Conservation (phyloP, 2,329 filamentous ascomycete species). For the Alternaria sp. region DNA sequence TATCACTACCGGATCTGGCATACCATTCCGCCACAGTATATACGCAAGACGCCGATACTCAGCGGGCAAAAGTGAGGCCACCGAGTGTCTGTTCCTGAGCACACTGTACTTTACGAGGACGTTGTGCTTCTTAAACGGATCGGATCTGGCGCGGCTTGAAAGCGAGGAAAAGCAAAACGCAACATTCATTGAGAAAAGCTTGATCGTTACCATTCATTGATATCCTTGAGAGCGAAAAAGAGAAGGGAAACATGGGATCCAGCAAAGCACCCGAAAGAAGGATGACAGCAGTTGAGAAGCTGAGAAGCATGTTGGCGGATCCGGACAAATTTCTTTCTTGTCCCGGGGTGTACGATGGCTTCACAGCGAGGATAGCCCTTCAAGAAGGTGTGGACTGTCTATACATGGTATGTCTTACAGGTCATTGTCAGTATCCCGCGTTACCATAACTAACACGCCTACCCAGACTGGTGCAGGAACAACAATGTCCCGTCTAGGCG, state of each 20-base stretch:
- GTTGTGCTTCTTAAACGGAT: background rate
- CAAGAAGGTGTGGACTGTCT: constrained; percentile 69
- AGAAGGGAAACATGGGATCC: constrained; percentile 19
- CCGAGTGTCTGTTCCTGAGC: background rate
- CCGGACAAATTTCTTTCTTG: constrained; percentile 60
- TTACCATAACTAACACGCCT: background rate
- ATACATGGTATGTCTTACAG: constrained; percentile 67
- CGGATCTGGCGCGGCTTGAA: background rate
- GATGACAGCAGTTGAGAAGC: constrained; percentile 40
- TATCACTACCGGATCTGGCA: constrained; percentile 1
- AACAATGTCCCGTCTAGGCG: constrained; percentile 67
- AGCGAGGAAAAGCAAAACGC: background rate
- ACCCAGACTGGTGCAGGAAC: constrained; percentile 69
- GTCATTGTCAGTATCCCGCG: background rate
- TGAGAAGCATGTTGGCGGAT: constrained; percentile 44
- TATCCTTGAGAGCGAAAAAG: background rate
- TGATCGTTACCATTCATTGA: background rate
- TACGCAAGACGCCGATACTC: constrained; percentile 16
- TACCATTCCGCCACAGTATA: constrained; percentile 5
- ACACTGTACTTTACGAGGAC: background rate
- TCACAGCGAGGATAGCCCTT: constrained; percentile 70
- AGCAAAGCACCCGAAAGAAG: constrained; percentile 14
- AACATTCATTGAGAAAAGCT: background rate
- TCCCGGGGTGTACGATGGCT: constrained; percentile 74
- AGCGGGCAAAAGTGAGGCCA: constrained; percentile 8